Base-by-base conservation (phyloP, 2,329 filamentous ascomycete genomes). In the Leptographium galeiforme region DNA sequence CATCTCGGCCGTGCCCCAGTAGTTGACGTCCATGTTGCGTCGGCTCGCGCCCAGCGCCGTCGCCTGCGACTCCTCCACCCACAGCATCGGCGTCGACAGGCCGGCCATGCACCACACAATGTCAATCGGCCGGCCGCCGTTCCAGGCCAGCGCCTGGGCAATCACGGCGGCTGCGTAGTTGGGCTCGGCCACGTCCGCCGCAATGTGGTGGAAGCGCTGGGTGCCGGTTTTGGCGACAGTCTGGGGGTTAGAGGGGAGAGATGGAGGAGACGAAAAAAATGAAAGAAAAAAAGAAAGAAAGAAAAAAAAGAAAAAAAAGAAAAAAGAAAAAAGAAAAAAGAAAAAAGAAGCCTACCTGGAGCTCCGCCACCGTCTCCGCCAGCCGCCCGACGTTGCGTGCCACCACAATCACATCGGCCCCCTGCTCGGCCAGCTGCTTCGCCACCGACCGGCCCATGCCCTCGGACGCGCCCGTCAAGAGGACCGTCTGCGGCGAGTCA, bases 81-180 rank as follows among this genome's bases (percentile, higher is more conserved):
- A 95, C 57, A 95, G 83, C 39, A 79, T 76, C 0, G 90, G 90
- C 16, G 73, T 75, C 7, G 86, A 79, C 58, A 79, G 74, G 56
- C 91, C 91, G 4, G 91, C 91, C 50, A 89, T 78, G 65, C 88
- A 90, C 89, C 93, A 97, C 38, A 97, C 86, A 54, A 96, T 76
- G 64, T 97, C 91, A 0, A 88, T 87, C 33, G 82, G 67, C 30
- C 72, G 66, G 53, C 79, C 82, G 58, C 82, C 71, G 70, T 96
- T 96, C 89, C 89, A 95, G 25, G 73, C 68, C 2, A 79, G 85
- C 48, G 84, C 84, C 66, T 94, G 82, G 40, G 74, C 72, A 51
- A 97, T 70, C 41, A 95, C 73, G 43, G 80, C 73, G 4, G 73
- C 72, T 50, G 87, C 87, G 63, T 90, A 90, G 55, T 79, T 73